Base-by-base conservation (phyloP, 495 filamentous ascomycete genomes). In the Lichenothelia convexa region DNA sequence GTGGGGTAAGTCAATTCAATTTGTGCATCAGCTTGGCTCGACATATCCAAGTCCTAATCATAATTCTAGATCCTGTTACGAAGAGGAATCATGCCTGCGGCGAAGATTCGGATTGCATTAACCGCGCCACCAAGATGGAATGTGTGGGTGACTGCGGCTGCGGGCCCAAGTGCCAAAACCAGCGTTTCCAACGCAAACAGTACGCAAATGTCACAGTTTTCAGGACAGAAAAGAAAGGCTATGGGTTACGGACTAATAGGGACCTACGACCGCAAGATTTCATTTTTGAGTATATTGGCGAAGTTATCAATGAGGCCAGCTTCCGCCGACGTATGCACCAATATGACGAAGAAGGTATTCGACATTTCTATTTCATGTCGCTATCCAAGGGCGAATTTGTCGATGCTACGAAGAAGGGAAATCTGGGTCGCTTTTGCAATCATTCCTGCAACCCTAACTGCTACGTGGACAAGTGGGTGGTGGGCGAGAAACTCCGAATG, bases 301-400 rank as follows among this genome's bases (percentile, higher is more conserved):
- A 99, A 58, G 89, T 99, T 39, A 93, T 99, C 57, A 83, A 87
- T 48, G 91, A 99, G 56, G 56, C 62, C 11, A 75, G 74, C 26
- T 99, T 95, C 50, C 79, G 82, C 34, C 70, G 70, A 40, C 80
- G 89, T 37, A 93, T 84, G 73, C 61, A 78, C 13, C 78, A 86
- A 42, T 99, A 99, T 54, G 81, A 89, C 48, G 72, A 85, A 38
- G 83, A 93, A 50, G 86, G 85, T 21, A 94, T 99, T 64, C 89
- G 84, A 52, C 89, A 99, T 57, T 99, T 99, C 53, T 99, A 99
- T 57, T 99, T 99, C 59, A 99, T 99, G 89, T 95, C 91, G 24
- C 75, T 99, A 38, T 87, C 72, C 51, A 91, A 91, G 57, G 80
- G 74, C 45, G 87, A 95, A 59, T 99, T 95, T 46, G 82, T 99